Evolutionary conservation across 2,329 filamentous ascomycete species (phyloP), one percentile per base, ranked within the genome.

Genomic region (Neonectria punicea): DNA sequence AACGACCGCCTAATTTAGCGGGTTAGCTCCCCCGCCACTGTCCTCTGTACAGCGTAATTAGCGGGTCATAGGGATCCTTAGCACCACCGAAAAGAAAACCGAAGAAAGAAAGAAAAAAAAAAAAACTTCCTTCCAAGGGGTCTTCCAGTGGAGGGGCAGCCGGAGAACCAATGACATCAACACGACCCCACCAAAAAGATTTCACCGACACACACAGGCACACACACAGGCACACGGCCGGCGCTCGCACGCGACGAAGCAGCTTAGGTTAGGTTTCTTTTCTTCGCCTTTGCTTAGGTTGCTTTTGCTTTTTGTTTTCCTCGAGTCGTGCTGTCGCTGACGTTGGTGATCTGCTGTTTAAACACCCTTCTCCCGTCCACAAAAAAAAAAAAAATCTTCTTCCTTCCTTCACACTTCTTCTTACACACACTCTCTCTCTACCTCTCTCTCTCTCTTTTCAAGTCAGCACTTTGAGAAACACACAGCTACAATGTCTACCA

Each of bases 401-500:
- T 66, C n/a, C 53, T 53, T 59, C 9, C 53, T 36, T 32, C 55
- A 54, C 36, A 47, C 39, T 18, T 30, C 32, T 20, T 32, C 39
- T 53, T 43, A 43, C 34, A 43, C 16, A 41, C 25, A 6, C 5
- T 25, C 25, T 25, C 47, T 36, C 63, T 58, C 34, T 58, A 53
- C 63, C 55, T 22, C 22, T 22, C 22, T 61, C 57, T 61, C 58
- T 46, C 53, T 53, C 41, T 50, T 2, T 25, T 6, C 49, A 30
- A 50, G 25, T 18, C n/a, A 51, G 22, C 25, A 25, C 43, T 30
- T 28, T 36, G n/a, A 59, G 25, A 66, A 20, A 20, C 61, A 56
- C 49, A 70, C 39, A 43, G 39, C 39, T 5, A 75, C 51, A 63
- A 80, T 80, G 79, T 78, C 77, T 74, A 71, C 74, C 67, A 76